These are phyloP conservation scores for Aspergillus piperis DNA, from an alignment of 2,329 filamentous ascomycete genomes.

Conservation along the genomic window DNA sequence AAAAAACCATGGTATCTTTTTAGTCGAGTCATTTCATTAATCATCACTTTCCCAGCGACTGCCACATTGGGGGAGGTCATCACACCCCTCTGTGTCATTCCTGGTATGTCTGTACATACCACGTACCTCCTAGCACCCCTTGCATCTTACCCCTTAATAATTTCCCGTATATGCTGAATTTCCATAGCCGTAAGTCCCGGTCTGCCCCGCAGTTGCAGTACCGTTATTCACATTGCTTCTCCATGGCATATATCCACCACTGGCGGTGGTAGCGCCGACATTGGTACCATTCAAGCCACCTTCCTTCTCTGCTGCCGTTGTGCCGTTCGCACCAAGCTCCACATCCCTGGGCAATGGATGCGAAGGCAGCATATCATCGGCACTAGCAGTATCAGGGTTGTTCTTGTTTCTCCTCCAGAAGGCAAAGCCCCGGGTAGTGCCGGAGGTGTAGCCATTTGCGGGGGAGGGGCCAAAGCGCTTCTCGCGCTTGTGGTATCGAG, in stretches of 20 bases:
- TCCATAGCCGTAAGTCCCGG: conserved; percentile 30
- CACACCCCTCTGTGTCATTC: background rate
- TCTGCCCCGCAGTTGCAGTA: conserved; percentile 7
- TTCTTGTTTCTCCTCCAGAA: conserved; percentile 46
- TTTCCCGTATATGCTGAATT: conserved; percentile 37
- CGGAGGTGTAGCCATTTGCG: conserved; percentile 67
- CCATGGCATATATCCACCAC: conserved; percentile 23
- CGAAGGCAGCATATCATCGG: conserved; percentile 39
- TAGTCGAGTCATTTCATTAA: no score
- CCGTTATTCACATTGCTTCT: conserved; percentile 23
- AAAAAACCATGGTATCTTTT: no score
- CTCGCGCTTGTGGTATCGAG: conserved; percentile 71
- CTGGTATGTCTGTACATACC: no score
- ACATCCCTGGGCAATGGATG: conserved; percentile 45
- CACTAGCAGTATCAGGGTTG: conserved; percentile 36
- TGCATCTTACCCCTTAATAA: conserved; percentile 20
- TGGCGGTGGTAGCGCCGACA: background rate
- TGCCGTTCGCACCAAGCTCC: conserved; percentile 28
- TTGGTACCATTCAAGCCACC: background rate
- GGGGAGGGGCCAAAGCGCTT: conserved; percentile 70
- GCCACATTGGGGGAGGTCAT: no score
- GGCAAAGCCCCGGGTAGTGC: conserved; percentile 46
- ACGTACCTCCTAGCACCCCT: background rate
- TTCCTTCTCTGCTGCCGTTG: conserved; percentile 11
- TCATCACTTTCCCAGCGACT: no score